phyloP scores from a whole-genome alignment of 108 stramenopile genomes.

The Nitzschia palea region DNA sequence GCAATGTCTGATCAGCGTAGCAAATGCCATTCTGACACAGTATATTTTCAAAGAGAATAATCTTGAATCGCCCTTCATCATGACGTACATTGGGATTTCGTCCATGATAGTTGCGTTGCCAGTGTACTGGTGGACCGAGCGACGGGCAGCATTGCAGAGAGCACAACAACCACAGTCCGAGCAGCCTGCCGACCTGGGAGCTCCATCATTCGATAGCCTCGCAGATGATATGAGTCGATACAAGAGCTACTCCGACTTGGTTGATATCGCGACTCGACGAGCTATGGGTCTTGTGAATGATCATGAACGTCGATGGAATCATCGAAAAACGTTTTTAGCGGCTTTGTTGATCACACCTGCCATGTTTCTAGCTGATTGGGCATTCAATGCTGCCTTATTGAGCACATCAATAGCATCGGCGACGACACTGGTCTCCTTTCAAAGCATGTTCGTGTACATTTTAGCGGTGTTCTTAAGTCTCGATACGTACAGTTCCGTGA shows the following conservation, averaged over 20 bases:
- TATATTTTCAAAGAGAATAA: slow-evolving; percentile 19
- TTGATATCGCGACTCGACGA: background rate
- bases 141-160: background rate
- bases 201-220: slow-evolving; percentile 15
- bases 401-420: slow-evolving; percentile 29
- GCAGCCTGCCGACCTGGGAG: background rate
- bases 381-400: slow-evolving; percentile 26
- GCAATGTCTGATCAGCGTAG: slow-evolving; percentile 19
- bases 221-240: slow-evolving; percentile 5
- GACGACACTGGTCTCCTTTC: slow-evolving; percentile 23
- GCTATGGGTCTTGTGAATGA: background rate
- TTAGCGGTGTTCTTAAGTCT: slow-evolving; percentile 20
- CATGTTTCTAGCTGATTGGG: slow-evolving; percentile 36
- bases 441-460: slow-evolving; percentile 25
- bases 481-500: slow-evolving; percentile 16
- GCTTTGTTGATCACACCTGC: slow-evolving; percentile 30
- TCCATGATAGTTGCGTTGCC: slow-evolving; percentile 15
- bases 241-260: slow-evolving; percentile 1
- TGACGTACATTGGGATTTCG: slow-evolving; percentile 36
- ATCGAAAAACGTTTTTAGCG: slow-evolving; percentile 25
- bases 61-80: slow-evolving; percentile 31
- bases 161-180: background rate
- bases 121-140: background rate
- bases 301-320: slow-evolving; percentile 22
- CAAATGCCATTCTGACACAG: slow-evolving; percentile 26